Conservation (phyloP, 805 yeast genomes). For the Pichia kluyveri region DNA sequence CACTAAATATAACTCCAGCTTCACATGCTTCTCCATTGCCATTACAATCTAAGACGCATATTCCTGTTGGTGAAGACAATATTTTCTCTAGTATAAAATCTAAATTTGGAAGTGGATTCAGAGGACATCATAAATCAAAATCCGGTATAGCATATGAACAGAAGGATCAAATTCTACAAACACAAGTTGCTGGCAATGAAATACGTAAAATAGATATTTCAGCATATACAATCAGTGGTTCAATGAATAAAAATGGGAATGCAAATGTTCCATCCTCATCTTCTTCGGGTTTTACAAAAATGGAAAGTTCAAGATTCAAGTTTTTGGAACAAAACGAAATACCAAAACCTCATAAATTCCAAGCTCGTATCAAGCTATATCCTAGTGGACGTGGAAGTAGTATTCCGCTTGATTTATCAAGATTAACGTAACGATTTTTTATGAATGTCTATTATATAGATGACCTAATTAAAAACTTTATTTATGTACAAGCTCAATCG, state of each 20-base stretch:
- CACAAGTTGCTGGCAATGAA: slow-evolving; percentile 39
- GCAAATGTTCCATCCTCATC: not conserved
- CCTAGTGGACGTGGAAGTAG: slow-evolving; percentile 95
- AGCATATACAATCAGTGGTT: slow-evolving; percentile 51
- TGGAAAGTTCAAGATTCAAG: slow-evolving; percentile 67
- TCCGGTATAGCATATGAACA: not conserved
- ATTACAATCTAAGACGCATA: slow-evolving; percentile 1
- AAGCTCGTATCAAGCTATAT: slow-evolving; percentile 65
- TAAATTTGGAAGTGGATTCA: slow-evolving; percentile 8
- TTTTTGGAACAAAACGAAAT: slow-evolving; percentile 60
- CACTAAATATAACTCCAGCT: not conserved
- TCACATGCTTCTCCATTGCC: not conserved
- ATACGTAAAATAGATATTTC: slow-evolving; percentile 56
- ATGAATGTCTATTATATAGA: not conserved
- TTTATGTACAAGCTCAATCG: slow-evolving; percentile 13
- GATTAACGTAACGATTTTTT: not conserved
- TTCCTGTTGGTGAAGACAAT: slow-evolving; percentile 5
- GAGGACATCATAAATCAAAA: slow-evolving; percentile 1
- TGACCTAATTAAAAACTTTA: too few species aligned
- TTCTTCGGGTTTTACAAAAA: slow-evolving; percentile 24
- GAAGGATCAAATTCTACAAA: slow-evolving; percentile 25
- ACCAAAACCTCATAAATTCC: slow-evolving; percentile 82
- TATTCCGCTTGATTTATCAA: slow-evolving; percentile 62
- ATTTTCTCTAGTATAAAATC: slow-evolving; percentile 6
- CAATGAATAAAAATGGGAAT: slow-evolving; percentile 8